Conservation (phyloP, 495 filamentous ascomycete species). For the Chaetomidium leptoderma region DNA sequence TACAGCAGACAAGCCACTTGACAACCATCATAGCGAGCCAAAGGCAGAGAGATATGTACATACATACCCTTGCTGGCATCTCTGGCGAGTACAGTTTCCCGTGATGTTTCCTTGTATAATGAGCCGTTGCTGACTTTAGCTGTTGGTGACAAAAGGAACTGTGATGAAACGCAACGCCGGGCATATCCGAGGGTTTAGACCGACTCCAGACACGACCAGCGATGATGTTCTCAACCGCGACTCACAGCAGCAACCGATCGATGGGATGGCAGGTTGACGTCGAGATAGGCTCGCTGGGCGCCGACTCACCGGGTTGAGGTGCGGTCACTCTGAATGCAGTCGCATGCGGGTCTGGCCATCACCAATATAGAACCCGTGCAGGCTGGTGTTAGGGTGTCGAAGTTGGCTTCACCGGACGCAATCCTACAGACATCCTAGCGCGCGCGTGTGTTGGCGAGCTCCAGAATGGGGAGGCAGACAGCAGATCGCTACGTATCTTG, state of each 20-base stretch:
- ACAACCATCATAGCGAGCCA: too few relatives aligned
- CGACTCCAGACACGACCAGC: too few relatives aligned
- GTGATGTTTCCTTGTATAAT: too few relatives aligned
- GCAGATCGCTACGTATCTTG: slow-evolving; percentile 11
- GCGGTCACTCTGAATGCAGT: neutral
- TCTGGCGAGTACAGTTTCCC: too few relatives aligned
- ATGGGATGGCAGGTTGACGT: neutral
- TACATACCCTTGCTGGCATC: too few relatives aligned
- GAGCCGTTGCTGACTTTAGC: too few relatives aligned
- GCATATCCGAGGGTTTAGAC: too few relatives aligned
- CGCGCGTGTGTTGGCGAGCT: neutral
- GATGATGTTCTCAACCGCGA: neutral
- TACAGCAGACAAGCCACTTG: too few relatives aligned
- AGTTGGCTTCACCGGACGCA: neutral
- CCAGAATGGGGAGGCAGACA: neutral
- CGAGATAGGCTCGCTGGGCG: neutral
- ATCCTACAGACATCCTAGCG: neutral
- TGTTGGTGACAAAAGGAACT: too few relatives aligned
- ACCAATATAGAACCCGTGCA: slow-evolving; percentile 6
- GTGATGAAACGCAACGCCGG: too few relatives aligned
- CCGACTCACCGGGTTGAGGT: neutral
- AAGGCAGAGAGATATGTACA: too few relatives aligned
- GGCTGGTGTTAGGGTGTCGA: neutral
- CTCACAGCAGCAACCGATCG: neutral
- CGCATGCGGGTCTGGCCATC: slow-evolving; percentile 6